Base-by-base conservation (phyloP, 495 filamentous ascomycete genomes). In the Aspergillus bridgeri region DNA sequence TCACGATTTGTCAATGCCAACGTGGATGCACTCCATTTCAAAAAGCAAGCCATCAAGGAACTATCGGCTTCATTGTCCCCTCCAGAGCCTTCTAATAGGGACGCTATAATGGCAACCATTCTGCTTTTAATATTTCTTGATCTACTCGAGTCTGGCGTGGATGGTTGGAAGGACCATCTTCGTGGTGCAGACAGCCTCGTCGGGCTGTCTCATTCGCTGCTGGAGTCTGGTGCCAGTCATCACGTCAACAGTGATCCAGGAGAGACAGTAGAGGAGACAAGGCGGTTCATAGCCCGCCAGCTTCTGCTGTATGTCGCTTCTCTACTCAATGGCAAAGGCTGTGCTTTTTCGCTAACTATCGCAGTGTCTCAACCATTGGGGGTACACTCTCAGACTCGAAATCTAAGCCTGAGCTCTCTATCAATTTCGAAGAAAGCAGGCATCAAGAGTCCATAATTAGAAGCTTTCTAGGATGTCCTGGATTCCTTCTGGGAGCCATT, bases 111-210 rank as follows among this genome's bases (percentile, higher is more conserved):
- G 42, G 77, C 79, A 5, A 78, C 78, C 22, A 75, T 81, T 2
- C 76, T 84, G 24, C 80, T 84, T 56, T 74, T 85, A 42, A 74
- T 85, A 56, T 83, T 84, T 44, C 71, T 85, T 21, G 76, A 83
- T 59, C 71, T 85, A 6, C 73, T 85, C 20, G 82, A 85, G 63
- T 79, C 79, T 4, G 81, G 81, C 0, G 78, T 72, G 51, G 77
- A 79, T 21, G 74, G 71, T 7, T 85, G 83, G 83, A 77, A 79
- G 25, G 66, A 70, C 53, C 83, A 85, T 60, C 70, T 84, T 47
- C 66, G 77, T 47, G 79, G 74, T 5, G 75, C 77, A 8, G 69
- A 69, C 20, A 65, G 48, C 17, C 20, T 65, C 2, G 33, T 56
- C 47, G 19, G 44, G 0, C 20, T 55, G 15, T 52, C 21, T 45